These are phyloP conservation scores for Pseudocercospora cruenta DNA, from an alignment of 2,329 filamentous ascomycete genomes.

Conservation along the genomic window DNA sequence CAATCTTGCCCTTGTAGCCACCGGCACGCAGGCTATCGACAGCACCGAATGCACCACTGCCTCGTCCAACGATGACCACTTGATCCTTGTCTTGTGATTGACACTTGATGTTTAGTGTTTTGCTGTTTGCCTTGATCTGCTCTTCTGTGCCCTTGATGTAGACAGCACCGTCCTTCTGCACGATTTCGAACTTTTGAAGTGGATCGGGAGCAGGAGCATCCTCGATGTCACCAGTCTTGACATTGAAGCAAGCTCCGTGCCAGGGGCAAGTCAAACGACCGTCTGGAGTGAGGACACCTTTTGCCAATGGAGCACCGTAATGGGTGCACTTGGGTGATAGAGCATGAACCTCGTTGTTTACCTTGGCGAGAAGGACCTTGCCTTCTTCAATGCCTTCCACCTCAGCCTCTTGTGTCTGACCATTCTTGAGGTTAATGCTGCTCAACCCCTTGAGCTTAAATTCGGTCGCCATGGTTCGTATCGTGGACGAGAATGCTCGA, in stretches of 20 bases:
- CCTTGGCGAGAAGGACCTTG: constrained; percentile 84
- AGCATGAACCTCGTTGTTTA: constrained; percentile 75
- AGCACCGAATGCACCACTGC: constrained; percentile 79
- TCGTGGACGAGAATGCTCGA: constrained; percentile 26
- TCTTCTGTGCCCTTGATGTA: constrained; percentile 82
- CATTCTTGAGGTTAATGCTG: constrained; percentile 73
- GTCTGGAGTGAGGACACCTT: constrained; percentile 79
- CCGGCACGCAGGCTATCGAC: constrained; percentile 81
- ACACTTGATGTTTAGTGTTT: constrained; percentile 75
- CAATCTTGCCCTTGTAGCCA: constrained; percentile 79
- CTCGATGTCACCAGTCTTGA: constrained; percentile 87
- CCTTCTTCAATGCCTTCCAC: constrained; percentile 85
- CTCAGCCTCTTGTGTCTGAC: constrained; percentile 85
- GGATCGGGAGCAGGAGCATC: constrained; percentile 89
- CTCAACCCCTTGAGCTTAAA: constrained; percentile 73
- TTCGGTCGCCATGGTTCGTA: constrained; percentile 49
- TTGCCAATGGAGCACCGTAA: constrained; percentile 86
- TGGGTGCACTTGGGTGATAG: constrained; percentile 83
- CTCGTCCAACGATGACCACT: constrained; percentile 83
- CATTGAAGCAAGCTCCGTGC: constrained; percentile 97
- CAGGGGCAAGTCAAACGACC: constrained; percentile 91
- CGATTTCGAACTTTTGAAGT: constrained; percentile 79
- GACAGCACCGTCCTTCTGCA: constrained; percentile 78
- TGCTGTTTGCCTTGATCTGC: constrained; percentile 74
- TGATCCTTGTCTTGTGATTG: constrained; percentile 61